Evolutionary conservation across 2,329 filamentous ascomycete species (phyloP), one percentile per base, ranked within the genome.

Genomic region (Blastomyces percursus): DNA sequence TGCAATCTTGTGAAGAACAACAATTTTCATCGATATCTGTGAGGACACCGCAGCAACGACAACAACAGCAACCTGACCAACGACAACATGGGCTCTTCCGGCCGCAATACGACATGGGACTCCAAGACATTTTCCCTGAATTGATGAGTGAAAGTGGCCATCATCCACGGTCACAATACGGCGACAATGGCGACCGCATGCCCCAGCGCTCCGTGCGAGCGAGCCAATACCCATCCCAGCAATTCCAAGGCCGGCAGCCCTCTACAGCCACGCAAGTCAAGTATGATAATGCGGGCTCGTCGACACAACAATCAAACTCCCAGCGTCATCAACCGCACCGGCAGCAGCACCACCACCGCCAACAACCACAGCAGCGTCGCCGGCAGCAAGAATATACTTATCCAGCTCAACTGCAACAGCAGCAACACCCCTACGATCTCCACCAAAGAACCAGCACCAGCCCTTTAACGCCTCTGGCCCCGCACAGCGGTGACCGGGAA

Each of bases 391-490:
- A 61, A 12, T 40, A 44, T 12, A 27, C 58, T 8, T 58, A 57
- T 16, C 50, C 42, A n/a, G 35, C 50, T 11, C 50, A 54, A n/a
- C 51, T 58, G 57, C 60, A 55, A 27, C 40, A 21, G 8, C 56
- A 52, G 14, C 51, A 62, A 59, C 54, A 57, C 19, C 7, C 61
- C 6, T 54, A 54, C 68, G 69, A 67, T 65, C 63, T 68, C 59
- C 67, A 68, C 16, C 64, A 71, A 52, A 61, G 62, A 35, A 54
- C 62, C n/a, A 61, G 62, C 40, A 52, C 62, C 27, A 64, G 63
- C 44, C 54, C 62, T 19, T 63, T 57, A 57, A 40, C 54, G 2
- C 35, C n/a, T 12, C 21, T 27, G 1, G 1, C 19, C 19, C 21
- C 35, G 14, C 35, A 57, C 54, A 27, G 12, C n/a, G 14, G 54